These are phyloP conservation scores for Tetracentron sinense DNA, from an alignment of 164 flowering plant species.

Conservation along the genomic window DNA sequence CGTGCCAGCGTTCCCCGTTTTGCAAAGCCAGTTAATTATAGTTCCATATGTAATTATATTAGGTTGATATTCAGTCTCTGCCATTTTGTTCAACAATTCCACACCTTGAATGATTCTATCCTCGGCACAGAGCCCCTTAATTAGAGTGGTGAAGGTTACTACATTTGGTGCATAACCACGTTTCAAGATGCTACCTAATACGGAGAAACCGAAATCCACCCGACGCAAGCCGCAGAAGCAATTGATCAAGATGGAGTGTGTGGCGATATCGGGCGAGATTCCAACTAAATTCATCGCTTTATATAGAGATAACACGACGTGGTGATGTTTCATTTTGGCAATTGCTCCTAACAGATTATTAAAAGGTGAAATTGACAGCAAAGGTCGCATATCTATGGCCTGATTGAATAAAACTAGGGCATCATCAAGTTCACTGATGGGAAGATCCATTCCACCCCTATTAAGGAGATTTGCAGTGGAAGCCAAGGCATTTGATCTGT, in stretches of 20 bases:
- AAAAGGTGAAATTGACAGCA: constrained; percentile 12
- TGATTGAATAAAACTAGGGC: constrained; percentile 9
- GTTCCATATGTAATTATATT: background rate
- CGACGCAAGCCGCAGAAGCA: constrained; percentile 16
- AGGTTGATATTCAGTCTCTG: background rate
- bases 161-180: constrained; percentile 7
- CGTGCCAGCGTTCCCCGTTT: background rate
- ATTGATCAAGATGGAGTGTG: constrained; percentile 18
- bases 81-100: background rate
- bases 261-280: constrained; percentile 5
- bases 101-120: background rate
- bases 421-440: too few relatives aligned
- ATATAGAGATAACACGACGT: constrained; percentile 3
- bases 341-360: constrained; percentile 7
- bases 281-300: constrained; percentile 8
- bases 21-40: background rate
- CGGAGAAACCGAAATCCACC: constrained; percentile 10
- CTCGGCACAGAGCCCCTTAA: constrained; percentile 12
- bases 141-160: constrained; percentile 4
- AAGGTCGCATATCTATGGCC: constrained; percentile 7
- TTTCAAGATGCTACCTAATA: constrained; percentile 20
- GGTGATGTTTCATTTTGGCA: constrained; percentile 4
- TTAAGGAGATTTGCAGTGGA: too few relatives aligned
- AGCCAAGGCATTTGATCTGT: too few relatives aligned
- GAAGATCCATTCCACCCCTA: too few relatives aligned